phyloP scores from a whole-genome alignment of 1,284 basidiomycete genomes.

The Irpex lacteus region DNA sequence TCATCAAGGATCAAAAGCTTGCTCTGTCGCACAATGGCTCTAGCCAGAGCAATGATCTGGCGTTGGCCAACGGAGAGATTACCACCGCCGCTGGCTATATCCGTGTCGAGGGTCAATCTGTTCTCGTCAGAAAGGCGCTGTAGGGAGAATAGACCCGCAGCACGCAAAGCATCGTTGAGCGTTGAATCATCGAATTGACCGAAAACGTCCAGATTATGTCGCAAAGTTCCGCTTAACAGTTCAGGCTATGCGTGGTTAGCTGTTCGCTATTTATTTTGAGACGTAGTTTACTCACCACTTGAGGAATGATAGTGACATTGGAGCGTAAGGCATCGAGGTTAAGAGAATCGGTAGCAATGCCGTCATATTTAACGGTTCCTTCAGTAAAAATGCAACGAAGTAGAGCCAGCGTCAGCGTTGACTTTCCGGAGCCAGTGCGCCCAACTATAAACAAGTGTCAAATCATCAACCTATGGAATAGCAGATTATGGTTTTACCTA shows the following conservation, averaged over 20 bases:
- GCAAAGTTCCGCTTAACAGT: slow-evolving; percentile 54
- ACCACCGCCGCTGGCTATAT: slow-evolving; percentile 53
- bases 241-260: slow-evolving; percentile 48
- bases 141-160: slow-evolving; percentile 51
- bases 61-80: slow-evolving; percentile 74
- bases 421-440: slow-evolving; percentile 75
- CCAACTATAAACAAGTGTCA: slow-evolving; percentile 43
- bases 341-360: slow-evolving; percentile 32
- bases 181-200: slow-evolving; percentile 66
- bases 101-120: slow-evolving; percentile 45
- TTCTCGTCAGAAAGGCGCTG: slow-evolving; percentile 47
- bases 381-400: slow-evolving; percentile 42
- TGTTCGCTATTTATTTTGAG: neutral
- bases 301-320: slow-evolving; percentile 48
- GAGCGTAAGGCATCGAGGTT: slow-evolving; percentile 62
- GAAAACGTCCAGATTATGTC: slow-evolving; percentile 70
- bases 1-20: slow-evolving; percentile 62
- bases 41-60: slow-evolving; percentile 58
- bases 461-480: neutral
- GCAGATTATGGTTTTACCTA: slow-evolving; percentile 28
- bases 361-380: slow-evolving; percentile 38
- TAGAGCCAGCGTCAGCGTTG: slow-evolving; percentile 37
- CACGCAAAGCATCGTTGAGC: slow-evolving; percentile 52
- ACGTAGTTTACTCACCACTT: slow-evolving; percentile 27
- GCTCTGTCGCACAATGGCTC: slow-evolving; percentile 55